Conservation (phyloP, 2,329 filamentous ascomycete species). For the Fusarium gaditjirri region DNA sequence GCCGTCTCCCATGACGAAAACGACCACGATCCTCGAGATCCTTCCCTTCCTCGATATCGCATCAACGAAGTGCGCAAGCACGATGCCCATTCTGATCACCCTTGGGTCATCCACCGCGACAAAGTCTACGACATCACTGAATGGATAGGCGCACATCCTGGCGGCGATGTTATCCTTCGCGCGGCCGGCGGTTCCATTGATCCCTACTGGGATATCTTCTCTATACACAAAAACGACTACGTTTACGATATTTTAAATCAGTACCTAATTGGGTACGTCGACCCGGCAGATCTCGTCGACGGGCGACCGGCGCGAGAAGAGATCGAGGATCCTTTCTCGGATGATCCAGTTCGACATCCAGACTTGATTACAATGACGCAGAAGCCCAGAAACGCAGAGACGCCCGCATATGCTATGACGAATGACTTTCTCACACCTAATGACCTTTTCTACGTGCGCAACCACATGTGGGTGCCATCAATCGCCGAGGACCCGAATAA, state of each 20-base stretch:
- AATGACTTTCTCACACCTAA: conserved; percentile 65
- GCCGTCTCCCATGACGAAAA: not conserved
- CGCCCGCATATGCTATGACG: conserved; percentile 60
- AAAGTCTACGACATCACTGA: conserved; percentile 78
- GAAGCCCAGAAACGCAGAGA: conserved; percentile 71
- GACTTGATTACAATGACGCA: conserved; percentile 62
- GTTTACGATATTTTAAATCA: conserved; percentile 73
- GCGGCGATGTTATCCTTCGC: conserved; percentile 73
- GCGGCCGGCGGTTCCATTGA: conserved; percentile 73
- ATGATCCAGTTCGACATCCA: conserved; percentile 63
- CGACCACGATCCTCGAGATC: conserved; percentile 49
- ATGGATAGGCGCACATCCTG: conserved; percentile 73
- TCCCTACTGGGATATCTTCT: conserved; percentile 76
- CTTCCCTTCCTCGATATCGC: conserved; percentile 59
- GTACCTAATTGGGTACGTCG: conserved; percentile 71
- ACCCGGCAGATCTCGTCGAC: conserved; percentile 67
- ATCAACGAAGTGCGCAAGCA: conserved; percentile 64
- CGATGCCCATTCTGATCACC: conserved; percentile 61
- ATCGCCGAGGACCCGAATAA: conserved; percentile 51
- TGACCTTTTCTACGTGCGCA: conserved; percentile 67
- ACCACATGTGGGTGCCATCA: conserved; percentile 72
- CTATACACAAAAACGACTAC: conserved; percentile 73
- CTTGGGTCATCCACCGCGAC: conserved; percentile 73
- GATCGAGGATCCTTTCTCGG: conserved; percentile 69
- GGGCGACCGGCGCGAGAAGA: conserved; percentile 63